phyloP scores from a whole-genome alignment of 306 rosid genomes.

The Pyrus bretschneideri region DNA sequence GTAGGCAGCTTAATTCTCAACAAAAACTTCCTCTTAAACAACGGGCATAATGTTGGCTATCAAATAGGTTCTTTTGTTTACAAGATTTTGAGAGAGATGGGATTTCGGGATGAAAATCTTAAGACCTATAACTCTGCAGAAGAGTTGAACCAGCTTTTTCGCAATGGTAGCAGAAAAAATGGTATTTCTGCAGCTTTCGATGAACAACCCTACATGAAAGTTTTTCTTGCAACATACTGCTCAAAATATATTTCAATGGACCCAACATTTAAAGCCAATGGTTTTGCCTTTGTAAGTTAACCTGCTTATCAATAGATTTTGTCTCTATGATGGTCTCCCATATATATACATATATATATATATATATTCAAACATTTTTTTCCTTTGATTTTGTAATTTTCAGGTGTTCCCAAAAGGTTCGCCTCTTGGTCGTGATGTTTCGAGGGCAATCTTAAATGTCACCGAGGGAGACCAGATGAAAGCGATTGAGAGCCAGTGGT shows the following conservation, averaged over 20 bases:
- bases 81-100: neutral
- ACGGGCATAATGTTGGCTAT: neutral
- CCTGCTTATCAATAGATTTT: neutral
- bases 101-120: neutral
- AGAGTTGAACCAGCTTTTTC: neutral
- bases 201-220: neutral
- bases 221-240: neutral
- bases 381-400: neutral
- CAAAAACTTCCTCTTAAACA: neutral
- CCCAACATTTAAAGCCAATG: neutral
- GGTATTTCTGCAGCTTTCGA: neutral
- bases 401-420: slow-evolving; percentile 22
- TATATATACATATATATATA: neutral
- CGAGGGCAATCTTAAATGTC: slow-evolving; percentile 14
- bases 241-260: neutral
- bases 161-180: neutral
- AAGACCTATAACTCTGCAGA: neutral
- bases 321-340: neutral
- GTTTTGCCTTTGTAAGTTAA: neutral
- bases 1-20: no score
- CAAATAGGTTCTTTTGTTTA: neutral
- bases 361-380: neutral
- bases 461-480: slow-evolving; percentile 6
- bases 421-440: slow-evolving; percentile 3
- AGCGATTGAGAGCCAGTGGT: slow-evolving; percentile 1